Conservation (phyloP, 1,284 basidiomycete genomes). For the Mycena sp. region DNA sequence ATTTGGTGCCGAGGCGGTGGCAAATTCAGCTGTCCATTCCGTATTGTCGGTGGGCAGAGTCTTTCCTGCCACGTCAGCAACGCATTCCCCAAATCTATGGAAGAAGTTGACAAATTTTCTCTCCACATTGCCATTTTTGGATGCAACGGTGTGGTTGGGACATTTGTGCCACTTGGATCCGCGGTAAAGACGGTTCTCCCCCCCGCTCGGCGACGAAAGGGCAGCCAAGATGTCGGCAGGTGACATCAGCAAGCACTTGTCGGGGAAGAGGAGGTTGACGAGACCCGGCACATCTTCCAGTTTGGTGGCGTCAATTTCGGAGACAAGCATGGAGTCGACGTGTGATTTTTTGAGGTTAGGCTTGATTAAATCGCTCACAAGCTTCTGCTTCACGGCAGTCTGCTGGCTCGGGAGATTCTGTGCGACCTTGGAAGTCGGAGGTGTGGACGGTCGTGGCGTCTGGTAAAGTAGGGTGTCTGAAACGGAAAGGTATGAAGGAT, state of each 20-base stretch:
- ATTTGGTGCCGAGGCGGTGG: background rate
- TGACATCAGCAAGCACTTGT: slow-evolving; percentile 10
- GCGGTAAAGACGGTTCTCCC: background rate
- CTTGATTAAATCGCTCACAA: background rate
- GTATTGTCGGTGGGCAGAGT: background rate
- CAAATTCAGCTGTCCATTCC: background rate
- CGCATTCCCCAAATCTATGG: background rate
- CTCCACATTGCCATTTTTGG: background rate
- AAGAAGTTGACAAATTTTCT: background rate
- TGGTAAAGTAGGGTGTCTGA: too few species aligned
- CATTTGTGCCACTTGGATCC: slow-evolving; percentile 3
- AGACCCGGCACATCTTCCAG: slow-evolving; percentile 7
- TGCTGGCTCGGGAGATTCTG: background rate
- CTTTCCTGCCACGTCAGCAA: background rate
- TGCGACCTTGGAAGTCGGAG: too few species aligned
- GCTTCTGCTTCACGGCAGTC: background rate
- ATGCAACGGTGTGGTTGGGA: slow-evolving; percentile 2
- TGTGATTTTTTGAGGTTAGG: background rate
- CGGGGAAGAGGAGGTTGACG: slow-evolving; percentile 14
- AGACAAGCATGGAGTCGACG: background rate
- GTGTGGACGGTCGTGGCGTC: too few species aligned
- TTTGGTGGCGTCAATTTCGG: background rate
- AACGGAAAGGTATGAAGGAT: too few species aligned
- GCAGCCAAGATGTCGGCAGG: background rate
- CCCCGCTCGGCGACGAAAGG: background rate